These are phyloP conservation scores for Xanthoconium purpureum DNA, from an alignment of 768 basidiomycete species.

Conservation along the genomic window DNA sequence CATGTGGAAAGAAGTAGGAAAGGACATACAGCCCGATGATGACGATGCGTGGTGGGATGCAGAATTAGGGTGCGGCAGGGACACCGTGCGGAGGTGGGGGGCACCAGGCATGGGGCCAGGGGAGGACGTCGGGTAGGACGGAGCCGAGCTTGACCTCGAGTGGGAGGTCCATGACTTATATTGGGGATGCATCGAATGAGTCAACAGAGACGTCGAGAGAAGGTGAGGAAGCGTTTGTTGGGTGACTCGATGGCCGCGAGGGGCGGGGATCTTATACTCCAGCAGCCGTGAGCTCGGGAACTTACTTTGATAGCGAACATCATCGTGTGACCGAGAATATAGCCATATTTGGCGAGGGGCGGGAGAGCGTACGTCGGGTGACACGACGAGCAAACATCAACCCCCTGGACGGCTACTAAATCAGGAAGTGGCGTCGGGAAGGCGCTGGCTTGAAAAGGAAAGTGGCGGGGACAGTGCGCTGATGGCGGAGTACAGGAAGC, in stretches of 20 bases:
- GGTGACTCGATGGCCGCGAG: conserved; percentile 16
- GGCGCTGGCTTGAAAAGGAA: conserved; percentile 9
- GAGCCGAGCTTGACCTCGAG: conserved; percentile 3
- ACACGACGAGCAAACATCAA: conserved; percentile 12
- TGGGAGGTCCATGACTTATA: conserved; percentile 22
- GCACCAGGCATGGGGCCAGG: conserved; percentile 24
- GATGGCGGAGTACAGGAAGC: conserved; percentile 20
- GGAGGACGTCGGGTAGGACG: conserved; percentile 13
- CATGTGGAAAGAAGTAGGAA: neutral
- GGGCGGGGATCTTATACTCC: conserved; percentile 28
- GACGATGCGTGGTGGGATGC: conserved; percentile 17
- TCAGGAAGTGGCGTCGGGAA: conserved; percentile 21
- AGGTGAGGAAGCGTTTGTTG: conserved; percentile 9
- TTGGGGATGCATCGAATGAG: conserved; percentile 24
- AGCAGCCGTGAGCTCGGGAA: conserved; percentile 16
- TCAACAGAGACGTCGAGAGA: neutral
- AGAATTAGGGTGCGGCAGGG: conserved; percentile 32
- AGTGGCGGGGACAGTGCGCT: conserved; percentile 21
- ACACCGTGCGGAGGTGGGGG: conserved; percentile 27
- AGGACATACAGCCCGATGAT: conserved; percentile 19
- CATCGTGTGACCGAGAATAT: conserved; percentile 15
- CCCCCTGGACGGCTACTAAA: conserved; percentile 19
- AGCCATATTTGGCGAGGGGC: conserved; percentile 16
- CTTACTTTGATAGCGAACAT: conserved; percentile 11
- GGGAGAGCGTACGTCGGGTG: conserved; percentile 27